A percentile compares a stretch with the other conserved stretches of the same genome.
These are phyloP conservation scores for Colletotrichum neosansevieriae DNA, from an alignment of 2,329 filamentous ascomycete genomes.

Conservation along the genomic window DNA sequence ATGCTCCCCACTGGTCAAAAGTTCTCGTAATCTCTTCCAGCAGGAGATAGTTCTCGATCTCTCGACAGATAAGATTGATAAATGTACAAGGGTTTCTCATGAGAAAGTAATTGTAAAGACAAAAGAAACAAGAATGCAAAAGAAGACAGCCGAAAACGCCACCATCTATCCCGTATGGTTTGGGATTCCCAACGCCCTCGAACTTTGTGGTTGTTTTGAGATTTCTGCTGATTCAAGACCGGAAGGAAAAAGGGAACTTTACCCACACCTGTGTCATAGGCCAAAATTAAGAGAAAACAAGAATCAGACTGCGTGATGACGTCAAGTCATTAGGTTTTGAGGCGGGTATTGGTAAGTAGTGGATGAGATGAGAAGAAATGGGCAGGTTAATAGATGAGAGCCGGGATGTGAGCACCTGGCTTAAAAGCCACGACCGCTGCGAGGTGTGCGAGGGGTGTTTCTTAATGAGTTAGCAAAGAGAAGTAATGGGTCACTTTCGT, in stretches of 20 bases:
- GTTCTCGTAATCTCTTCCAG: neutral
- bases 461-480: neutral
- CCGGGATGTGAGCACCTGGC: neutral
- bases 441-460: conserved; percentile 53
- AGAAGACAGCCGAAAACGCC: conserved; percentile 34
- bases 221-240: conserved; percentile 11
- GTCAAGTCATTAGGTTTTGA: conserved; percentile 44
- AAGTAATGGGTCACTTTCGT: too few relatives aligned
- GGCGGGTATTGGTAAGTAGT: conserved; percentile 23
- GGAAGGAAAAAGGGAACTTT: neutral
- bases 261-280: neutral
- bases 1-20: neutral
- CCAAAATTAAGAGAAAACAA: neutral
- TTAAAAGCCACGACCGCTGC: conserved; percentile 54
- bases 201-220: conserved; percentile 36
- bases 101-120: conserved; percentile 24
- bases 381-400: neutral
- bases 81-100: conserved; percentile 49
- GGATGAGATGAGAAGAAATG: conserved; percentile 11
- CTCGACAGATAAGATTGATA: conserved; percentile 45
- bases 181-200: conserved; percentile 17
- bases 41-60: conserved; percentile 4
- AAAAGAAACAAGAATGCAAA: conserved; percentile 15
- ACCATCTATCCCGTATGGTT: neutral
- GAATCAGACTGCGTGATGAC: conserved; percentile 28